Evolutionary conservation across 805 yeast genomes (phyloP), one percentile per base, ranked within the genome.

Genomic region (Cyberlindnera americana): DNA sequence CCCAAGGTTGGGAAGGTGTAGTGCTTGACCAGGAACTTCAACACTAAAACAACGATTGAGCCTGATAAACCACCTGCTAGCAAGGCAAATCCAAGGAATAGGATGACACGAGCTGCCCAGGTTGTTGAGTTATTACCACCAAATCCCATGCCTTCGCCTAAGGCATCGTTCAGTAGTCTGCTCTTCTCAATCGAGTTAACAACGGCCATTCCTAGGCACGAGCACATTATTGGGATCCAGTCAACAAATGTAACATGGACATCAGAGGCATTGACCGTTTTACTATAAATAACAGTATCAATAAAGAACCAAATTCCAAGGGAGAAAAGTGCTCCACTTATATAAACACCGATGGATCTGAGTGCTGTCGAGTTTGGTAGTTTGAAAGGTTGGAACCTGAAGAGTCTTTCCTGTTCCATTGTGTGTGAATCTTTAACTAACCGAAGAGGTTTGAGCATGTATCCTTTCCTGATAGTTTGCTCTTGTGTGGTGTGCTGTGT

Each of bases 21-120:
- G 47, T 83, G 83, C 49, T 87, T 86, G 52, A 89, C 69, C 41
- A 90, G 64, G 60, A 86, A 93, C 60, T 91, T 86, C 51, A 93
- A 69, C 34, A 90, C 84, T 46, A 93, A 72, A 14, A 93, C 95
- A 57, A 89, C 87, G 50, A 93, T 77, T 3, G 93, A 81, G 1
- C 98, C 98, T 15, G 96, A 88, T 44, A 93, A 66, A 0, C 99
- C 98, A 40, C 96, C 93, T 1, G 98, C 96, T 40, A 93, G 70
- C 33, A 91, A 69, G 4, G 96, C 84, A 61, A 93, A 93, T 8
- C 99, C 99, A 52, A 88, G 68, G 59, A 93, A 93, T 39, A 93
- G 70, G 13, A 95, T 81, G 26, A 90, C 80, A 53, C 96, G 75
- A 13, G 97, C 97, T 48, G 90, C 95, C 95, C 97, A 90, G 28